Conservation (phyloP, 257 asterid species). For the Ballota nigra region DNA sequence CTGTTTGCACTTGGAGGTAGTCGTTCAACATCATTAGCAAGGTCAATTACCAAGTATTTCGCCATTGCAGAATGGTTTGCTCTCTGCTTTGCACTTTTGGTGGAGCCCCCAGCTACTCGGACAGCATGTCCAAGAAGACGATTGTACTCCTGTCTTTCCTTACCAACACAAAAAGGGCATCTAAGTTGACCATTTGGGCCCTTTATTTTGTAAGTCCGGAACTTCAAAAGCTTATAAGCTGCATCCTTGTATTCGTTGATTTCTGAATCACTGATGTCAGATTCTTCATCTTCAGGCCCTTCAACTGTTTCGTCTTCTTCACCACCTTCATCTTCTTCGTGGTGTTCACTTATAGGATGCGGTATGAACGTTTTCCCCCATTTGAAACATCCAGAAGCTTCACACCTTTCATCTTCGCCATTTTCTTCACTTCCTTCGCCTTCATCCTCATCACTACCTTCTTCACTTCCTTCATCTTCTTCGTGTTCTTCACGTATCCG, state of each 20-base stretch:
- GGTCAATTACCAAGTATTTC: slow-evolving; percentile 2
- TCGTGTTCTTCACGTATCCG: too few species aligned
- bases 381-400: background rate
- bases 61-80: slow-evolving; percentile 21
- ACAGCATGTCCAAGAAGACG: slow-evolving; percentile 16
- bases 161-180: slow-evolving; percentile 1
- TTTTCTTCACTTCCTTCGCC: background rate
- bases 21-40: background rate
- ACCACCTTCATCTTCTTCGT: background rate
- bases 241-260: background rate
- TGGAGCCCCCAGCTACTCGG: slow-evolving; percentile 3
- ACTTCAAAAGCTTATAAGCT: background rate
- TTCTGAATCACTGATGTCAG: background rate
- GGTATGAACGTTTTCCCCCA: background rate
- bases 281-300: background rate
- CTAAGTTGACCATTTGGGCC: background rate
- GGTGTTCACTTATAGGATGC: background rate
- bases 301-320: background rate
- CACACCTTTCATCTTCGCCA: background rate
- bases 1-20: background rate
- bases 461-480: too few species aligned
- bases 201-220: background rate
- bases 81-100: background rate
- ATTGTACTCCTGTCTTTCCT: background rate
- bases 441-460: too few species aligned